These are phyloP conservation scores for Termitomyces sp. DNA, from an alignment of 768 basidiomycete species.

Conservation along the genomic window DNA sequence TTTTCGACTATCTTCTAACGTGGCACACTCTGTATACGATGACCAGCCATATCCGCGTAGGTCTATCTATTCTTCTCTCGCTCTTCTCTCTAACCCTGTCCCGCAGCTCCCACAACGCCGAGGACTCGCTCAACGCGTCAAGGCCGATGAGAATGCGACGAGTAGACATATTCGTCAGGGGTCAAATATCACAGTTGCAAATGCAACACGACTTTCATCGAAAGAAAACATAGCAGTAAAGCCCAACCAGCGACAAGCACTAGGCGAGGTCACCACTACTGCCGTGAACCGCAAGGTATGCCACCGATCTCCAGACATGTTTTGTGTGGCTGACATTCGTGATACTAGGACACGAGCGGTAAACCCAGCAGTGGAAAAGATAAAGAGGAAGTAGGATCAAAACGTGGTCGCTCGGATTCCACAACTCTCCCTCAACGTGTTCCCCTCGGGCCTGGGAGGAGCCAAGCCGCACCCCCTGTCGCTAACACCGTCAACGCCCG, in stretches of 20 bases:
- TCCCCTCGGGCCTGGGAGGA: slow-evolving; percentile 58
- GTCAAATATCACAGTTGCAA: slow-evolving; percentile 42
- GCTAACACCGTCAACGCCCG: slow-evolving; percentile 36
- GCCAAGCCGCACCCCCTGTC: slow-evolving; percentile 37
- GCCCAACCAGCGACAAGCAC: slow-evolving; percentile 57
- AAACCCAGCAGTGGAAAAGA: slow-evolving; percentile 52
- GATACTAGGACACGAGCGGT: slow-evolving; percentile 38
- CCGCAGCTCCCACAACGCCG: slow-evolving; percentile 65
- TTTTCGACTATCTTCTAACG: slow-evolving; percentile 20
- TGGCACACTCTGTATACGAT: slow-evolving; percentile 31
- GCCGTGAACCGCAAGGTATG: slow-evolving; percentile 73
- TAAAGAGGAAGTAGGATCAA: slow-evolving; percentile 63
- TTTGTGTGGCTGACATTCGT: slow-evolving; percentile 17
- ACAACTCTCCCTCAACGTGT: slow-evolving; percentile 63
- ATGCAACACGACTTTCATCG: slow-evolving; percentile 45
- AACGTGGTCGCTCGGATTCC: slow-evolving; percentile 63
- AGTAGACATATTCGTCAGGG: slow-evolving; percentile 61
- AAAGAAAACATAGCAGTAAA: slow-evolving; percentile 49
- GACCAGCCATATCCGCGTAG: slow-evolving; percentile 60
- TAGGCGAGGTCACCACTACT: slow-evolving; percentile 77
- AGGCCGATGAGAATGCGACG: slow-evolving; percentile 76
- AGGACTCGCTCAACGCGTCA: slow-evolving; percentile 58
- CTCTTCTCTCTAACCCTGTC: slow-evolving; percentile 11
- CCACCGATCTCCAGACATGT: slow-evolving; percentile 7
- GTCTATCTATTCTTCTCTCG: slow-evolving; percentile 18